Base-by-base conservation (phyloP, 345 rosid genomes). In the Hibiscus mutabilis region DNA sequence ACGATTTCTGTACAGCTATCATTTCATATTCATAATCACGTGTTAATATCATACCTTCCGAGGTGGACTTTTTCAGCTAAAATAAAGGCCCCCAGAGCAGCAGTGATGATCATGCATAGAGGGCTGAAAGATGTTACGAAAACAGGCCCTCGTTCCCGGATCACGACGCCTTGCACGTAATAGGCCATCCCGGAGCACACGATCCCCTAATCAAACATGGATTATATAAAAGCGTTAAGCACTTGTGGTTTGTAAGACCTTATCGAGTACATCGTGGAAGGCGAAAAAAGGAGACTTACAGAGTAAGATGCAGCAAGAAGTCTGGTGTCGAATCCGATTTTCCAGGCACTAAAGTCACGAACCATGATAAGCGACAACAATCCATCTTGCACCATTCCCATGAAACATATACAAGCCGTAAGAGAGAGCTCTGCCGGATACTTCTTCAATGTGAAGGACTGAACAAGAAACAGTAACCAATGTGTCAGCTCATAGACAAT, bases 381-480 rank as follows among this genome's bases (percentile, higher is more conserved):
- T 0, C 89, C 68, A 33, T 89, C 95, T 87, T 92, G 89, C 68
- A 95, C 74, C 72, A 76, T 70, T 15, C 99, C 99, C 92, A 76
- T 84, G 29, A 92, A 55, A 83, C 99, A 95, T 77, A 95, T 84
- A 70, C 85, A 79, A 44, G 89, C 79, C 22, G 99, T 85, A 31
- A 95, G 75, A 9, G 99, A 91, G 19, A 95, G 85, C 86, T 86
- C 84, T 11, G 99, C 99, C 18, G 99, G 97, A 80, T 95, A 91
- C 77, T 66, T 62, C 86, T 80, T 85, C 82, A 95, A 68, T 9
- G 99, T 95, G 75, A 87, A 85, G 55, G 97, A 83, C 97, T 95
- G 83, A 7, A 47, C 40, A 5, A 24, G 0, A 65, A 53, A 73
- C 21, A 14, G 27, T 1, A 42, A 19, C 49, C n/a, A 14, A 6